Conservation (phyloP, 768 basidiomycete species). For the Tricholoma furcatifolium region DNA sequence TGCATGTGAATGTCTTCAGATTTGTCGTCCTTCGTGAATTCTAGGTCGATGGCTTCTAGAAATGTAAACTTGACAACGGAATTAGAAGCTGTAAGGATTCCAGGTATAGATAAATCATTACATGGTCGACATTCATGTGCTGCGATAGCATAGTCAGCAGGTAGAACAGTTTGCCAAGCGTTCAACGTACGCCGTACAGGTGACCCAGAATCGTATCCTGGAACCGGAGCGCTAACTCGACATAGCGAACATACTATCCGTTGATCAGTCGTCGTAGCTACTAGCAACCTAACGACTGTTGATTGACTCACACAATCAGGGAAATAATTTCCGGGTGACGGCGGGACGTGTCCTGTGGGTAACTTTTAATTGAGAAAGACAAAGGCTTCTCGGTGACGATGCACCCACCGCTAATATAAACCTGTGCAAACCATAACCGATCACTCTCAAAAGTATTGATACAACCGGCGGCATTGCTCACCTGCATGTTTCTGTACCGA, state of each 20-base stretch:
- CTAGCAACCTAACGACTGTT: constrained; percentile 3
- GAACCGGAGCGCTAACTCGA: constrained; percentile 74
- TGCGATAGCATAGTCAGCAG: constrained; percentile 29
- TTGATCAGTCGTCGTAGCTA: constrained; percentile 12
- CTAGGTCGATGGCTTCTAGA: constrained; percentile 52
- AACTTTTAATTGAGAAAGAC: constrained; percentile 6
- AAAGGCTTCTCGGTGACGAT: constrained; percentile 4
- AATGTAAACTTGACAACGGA: constrained; percentile 48
- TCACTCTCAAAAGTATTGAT: not conserved
- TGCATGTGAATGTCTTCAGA: constrained; percentile 11
- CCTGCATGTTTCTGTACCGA: constrained; percentile 72
- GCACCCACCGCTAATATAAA: constrained; percentile 44
- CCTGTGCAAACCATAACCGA: constrained; percentile 21
- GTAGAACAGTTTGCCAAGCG: constrained; percentile 19
- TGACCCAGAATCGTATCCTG: constrained; percentile 90
- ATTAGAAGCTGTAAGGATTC: constrained; percentile 4
- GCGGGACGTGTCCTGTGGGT: constrained; percentile 77
- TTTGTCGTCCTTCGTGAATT: constrained; percentile 37
- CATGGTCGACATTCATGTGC: constrained; percentile 88
- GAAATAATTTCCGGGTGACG: constrained; percentile 76
- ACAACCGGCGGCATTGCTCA: constrained; percentile 27
- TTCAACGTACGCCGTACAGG: constrained; percentile 68
- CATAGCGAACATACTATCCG: constrained; percentile 62
- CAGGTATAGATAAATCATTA: constrained; percentile 25
- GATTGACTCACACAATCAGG: constrained; percentile 71